These are phyloP conservation scores for Plasmodium chabaudi DNA, from an alignment of 169 alveolate species.

Conservation along the genomic window DNA sequence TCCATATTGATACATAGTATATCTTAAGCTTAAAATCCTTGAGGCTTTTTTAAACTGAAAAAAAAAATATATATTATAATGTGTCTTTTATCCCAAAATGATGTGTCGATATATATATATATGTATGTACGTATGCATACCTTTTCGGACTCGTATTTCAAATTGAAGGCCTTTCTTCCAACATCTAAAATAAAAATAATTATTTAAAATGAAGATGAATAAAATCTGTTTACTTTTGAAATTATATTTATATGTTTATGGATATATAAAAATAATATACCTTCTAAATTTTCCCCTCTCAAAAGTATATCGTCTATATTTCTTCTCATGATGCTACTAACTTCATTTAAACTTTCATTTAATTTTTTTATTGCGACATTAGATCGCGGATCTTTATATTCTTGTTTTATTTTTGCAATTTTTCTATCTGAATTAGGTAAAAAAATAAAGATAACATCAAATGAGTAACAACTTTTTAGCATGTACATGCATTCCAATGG, in stretches of 20 bases:
- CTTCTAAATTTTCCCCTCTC: slow-evolving; percentile 87
- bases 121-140: slow-evolving; percentile 19
- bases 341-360: slow-evolving; percentile 85
- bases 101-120: slow-evolving; percentile 2
- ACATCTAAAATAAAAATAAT: slow-evolving; percentile 75
- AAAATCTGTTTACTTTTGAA: background rate
- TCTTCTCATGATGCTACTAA: slow-evolving; percentile 83
- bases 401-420: slow-evolving; percentile 82
- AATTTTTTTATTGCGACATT: slow-evolving; percentile 83
- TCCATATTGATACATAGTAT: slow-evolving; percentile 72
- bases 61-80: background rate
- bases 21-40: slow-evolving; percentile 69
- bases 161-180: slow-evolving; percentile 82
- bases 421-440: slow-evolving; percentile 78
- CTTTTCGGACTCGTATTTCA: slow-evolving; percentile 75
- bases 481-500: background rate
- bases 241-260: background rate
- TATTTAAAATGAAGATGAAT: background rate
- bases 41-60: slow-evolving; percentile 75
- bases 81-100: background rate
- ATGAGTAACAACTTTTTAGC: background rate
- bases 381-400: slow-evolving; percentile 84
- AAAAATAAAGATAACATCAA: background rate
- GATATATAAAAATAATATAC: slow-evolving; percentile 42
- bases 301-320: slow-evolving; percentile 84